Conservation (phyloP, 768 basidiomycete genomes). For the Ramaria sp. region DNA sequence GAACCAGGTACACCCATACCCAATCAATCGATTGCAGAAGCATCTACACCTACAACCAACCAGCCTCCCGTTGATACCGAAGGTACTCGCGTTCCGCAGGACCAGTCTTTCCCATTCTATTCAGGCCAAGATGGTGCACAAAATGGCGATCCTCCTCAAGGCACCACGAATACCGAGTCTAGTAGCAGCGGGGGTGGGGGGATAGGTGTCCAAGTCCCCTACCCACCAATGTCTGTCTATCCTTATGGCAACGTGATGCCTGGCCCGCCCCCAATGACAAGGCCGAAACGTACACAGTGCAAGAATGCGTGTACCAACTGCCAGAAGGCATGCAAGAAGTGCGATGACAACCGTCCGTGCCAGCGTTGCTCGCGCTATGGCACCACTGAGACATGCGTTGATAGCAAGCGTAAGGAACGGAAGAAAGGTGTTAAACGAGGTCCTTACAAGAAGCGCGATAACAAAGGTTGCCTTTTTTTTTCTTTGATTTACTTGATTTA, state of each 20-base stretch:
- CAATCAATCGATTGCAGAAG: neutral
- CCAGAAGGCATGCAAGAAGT: constrained; percentile 88
- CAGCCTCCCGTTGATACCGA: neutral
- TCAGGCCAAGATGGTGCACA: neutral
- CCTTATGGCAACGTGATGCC: constrained; percentile 3
- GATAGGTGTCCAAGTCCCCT: constrained; percentile 1
- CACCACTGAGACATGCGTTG: constrained; percentile 74
- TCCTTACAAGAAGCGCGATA: constrained; percentile 94
- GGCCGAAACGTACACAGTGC: constrained; percentile 76
- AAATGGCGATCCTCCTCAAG: neutral
- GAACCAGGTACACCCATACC: neutral
- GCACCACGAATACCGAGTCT: neutral
- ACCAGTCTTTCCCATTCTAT: neutral
- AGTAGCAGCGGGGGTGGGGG: neutral
- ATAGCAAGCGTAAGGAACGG: constrained; percentile 87
- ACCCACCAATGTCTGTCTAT: constrained; percentile 4
- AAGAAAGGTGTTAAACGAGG: constrained; percentile 81
- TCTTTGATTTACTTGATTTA: neutral
- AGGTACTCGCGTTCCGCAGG: neutral
- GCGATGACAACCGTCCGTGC: constrained; percentile 86
- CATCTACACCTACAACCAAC: neutral
- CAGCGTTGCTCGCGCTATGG: constrained; percentile 90
- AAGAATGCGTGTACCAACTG: constrained; percentile 89
- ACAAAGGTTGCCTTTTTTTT: constrained; percentile 43
- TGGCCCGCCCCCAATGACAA: constrained; percentile 15